These are phyloP conservation scores for Pontederia crassipes DNA, from an alignment of 176 grass and related monocot genomes.

Conservation along the genomic window DNA sequence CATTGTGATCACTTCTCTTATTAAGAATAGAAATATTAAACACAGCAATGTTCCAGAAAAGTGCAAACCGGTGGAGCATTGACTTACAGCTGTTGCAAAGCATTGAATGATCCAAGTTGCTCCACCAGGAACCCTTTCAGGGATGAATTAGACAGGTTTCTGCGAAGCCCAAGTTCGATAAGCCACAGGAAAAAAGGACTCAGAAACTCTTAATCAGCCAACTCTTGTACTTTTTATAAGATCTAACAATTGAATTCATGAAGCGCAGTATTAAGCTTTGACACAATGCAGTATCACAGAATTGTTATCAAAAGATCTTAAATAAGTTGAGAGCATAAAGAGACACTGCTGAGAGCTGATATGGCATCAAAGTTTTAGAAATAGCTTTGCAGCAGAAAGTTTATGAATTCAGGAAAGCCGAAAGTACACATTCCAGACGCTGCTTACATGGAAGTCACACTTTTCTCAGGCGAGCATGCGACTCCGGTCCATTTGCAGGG, in stretches of 20 bases:
- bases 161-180: constrained; percentile 14
- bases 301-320: too few species aligned
- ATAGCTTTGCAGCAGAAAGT: neutral
- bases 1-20: neutral
- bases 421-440: neutral
- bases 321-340: too few species aligned
- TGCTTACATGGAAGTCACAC: constrained; percentile 66
- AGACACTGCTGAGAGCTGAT: too few species aligned
- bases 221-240: neutral
- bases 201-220: neutral
- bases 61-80: neutral
- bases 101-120: constrained; percentile 39
- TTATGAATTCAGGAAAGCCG: constrained; percentile 2
- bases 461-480: constrained; percentile 37
- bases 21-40: too few species aligned
- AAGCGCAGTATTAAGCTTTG: too few species aligned
- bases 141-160: constrained; percentile 59
- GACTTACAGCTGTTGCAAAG: constrained; percentile 57
- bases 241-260: neutral
- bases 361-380: too few species aligned
- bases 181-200: neutral
- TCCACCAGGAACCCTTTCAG: constrained; percentile 56
- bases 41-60: neutral
- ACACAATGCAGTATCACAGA: too few species aligned
- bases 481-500: constrained; percentile 67